phyloP scores from a whole-genome alignment of 1,284 basidiomycete genomes.

The Moesziomyces antarcticus region DNA sequence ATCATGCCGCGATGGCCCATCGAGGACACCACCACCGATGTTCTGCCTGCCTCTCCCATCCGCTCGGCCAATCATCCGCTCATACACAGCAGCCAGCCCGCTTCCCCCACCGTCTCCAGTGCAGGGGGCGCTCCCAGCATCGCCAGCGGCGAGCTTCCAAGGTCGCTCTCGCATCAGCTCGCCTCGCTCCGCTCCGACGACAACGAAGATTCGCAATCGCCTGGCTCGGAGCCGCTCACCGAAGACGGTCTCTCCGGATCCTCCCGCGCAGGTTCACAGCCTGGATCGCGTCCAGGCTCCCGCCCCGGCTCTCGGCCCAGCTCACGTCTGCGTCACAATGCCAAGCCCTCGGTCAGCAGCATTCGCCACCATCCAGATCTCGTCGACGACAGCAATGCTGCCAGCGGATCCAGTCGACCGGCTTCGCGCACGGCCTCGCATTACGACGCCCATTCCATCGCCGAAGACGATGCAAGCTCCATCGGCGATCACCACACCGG shows the following conservation, averaged over 20 bases:
- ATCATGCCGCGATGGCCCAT: constrained; percentile 46
- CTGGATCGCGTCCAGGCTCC: constrained; percentile 25
- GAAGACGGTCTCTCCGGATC: constrained; percentile 30
- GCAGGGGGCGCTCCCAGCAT: background rate
- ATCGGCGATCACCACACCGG: constrained; percentile 17
- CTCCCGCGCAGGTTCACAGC: constrained; percentile 18
- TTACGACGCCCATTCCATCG: constrained; percentile 13
- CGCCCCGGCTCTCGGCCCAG: constrained; percentile 26
- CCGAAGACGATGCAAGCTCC: constrained; percentile 22
- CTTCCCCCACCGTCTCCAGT: constrained; percentile 10
- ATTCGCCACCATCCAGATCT: constrained; percentile 15
- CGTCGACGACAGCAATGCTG: constrained; percentile 11
- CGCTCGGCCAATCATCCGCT: background rate
- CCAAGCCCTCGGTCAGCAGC: constrained; percentile 29
- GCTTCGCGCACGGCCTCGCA: constrained; percentile 23
- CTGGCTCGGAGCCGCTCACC: constrained; percentile 22
- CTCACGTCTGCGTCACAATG: constrained; percentile 32
- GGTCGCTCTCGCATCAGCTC: constrained; percentile 24
- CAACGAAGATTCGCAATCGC: constrained; percentile 32
- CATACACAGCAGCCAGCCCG: constrained; percentile 5
- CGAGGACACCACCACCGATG: constrained; percentile 19
- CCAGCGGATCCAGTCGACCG: constrained; percentile 28
- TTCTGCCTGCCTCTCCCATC: constrained; percentile 3
- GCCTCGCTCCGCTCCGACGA: constrained; percentile 11
- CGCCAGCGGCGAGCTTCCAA: constrained; percentile 11